Evolutionary conservation across 164 flowering plant species (phyloP).

Genomic region (Chimonanthus salicifolius): DNA sequence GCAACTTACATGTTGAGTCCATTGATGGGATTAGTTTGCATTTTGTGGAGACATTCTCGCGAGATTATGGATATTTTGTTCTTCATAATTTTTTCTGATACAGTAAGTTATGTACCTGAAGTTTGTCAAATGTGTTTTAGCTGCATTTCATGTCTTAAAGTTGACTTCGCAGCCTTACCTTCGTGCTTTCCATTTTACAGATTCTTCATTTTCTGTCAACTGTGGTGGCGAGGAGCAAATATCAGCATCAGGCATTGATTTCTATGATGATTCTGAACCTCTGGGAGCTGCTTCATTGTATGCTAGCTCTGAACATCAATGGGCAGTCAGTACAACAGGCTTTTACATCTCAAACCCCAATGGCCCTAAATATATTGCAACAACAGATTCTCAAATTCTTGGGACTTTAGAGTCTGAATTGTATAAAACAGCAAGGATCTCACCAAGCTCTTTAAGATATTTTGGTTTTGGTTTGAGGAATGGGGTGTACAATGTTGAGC

Average conservation of each 20-base stretch:
- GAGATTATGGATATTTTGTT: too few relatives aligned
- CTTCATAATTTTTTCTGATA: too few relatives aligned
- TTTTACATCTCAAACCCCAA: constrained; percentile 34
- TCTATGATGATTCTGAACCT: constrained; percentile 30
- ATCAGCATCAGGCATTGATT: constrained; percentile 30
- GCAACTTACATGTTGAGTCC: too few relatives aligned
- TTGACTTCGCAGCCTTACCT: not conserved
- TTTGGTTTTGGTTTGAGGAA: constrained; percentile 41
- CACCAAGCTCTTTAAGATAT: constrained; percentile 47
- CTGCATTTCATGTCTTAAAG: too few relatives aligned
- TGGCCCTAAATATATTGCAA: constrained; percentile 28
- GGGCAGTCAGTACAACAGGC: constrained; percentile 48
- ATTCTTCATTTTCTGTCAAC: constrained; percentile 36
- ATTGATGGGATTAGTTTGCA: too few relatives aligned
- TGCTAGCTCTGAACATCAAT: constrained; percentile 22
- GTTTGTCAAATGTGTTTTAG: not conserved
- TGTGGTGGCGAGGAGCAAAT: constrained; percentile 37
- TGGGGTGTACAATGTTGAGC: constrained; percentile 38
- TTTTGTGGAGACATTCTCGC: too few relatives aligned
- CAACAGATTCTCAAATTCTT: constrained; percentile 34
- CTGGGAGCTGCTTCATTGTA: constrained; percentile 37
- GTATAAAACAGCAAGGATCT: constrained; percentile 43
- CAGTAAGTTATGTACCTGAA: too few relatives aligned
- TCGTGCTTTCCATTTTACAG: not conserved
- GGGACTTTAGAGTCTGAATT: constrained; percentile 43